Evolutionary conservation across 148 eudicot genomes (phyloP).

Genomic region (Chenopodium suecicum): DNA sequence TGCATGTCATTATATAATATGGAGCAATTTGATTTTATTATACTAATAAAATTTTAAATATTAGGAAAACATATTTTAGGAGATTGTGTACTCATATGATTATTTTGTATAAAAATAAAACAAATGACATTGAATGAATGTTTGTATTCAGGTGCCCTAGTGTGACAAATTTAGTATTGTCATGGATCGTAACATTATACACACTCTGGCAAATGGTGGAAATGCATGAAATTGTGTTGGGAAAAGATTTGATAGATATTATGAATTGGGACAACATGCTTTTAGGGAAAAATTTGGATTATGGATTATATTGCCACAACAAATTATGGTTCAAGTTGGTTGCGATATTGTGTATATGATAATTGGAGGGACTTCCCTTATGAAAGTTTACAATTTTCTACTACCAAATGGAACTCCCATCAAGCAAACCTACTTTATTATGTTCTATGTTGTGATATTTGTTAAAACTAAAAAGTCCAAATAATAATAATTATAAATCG

Average conservation of each 20-base stretch:
- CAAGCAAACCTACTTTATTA: constrained; percentile 9
- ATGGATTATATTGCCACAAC: background rate
- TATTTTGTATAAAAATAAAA: no score
- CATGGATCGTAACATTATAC: constrained; percentile 55
- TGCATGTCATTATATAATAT: no score
- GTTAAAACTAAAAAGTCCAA: no score
- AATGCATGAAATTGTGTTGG: constrained; percentile 59
- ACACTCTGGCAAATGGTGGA: constrained; percentile 71
- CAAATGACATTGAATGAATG: no score
- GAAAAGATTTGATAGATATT: constrained; percentile 8
- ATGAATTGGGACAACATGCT: background rate
- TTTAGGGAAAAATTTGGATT: background rate
- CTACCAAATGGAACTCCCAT: background rate
- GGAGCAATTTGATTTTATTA: no score
- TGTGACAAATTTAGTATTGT: constrained; percentile 38
- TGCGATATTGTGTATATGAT: background rate
- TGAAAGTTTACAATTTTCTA: no score
- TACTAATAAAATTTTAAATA: no score
- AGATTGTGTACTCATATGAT: no score
- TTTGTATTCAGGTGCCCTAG: constrained; percentile 22
- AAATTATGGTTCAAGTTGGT: background rate
- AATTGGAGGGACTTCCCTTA: background rate
- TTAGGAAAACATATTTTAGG: no score
- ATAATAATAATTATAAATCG: no score
- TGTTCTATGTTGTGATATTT: no score